These are phyloP conservation scores for Oryza longistaminata DNA, from an alignment of 176 grass and related monocot species.

Conservation along the genomic window DNA sequence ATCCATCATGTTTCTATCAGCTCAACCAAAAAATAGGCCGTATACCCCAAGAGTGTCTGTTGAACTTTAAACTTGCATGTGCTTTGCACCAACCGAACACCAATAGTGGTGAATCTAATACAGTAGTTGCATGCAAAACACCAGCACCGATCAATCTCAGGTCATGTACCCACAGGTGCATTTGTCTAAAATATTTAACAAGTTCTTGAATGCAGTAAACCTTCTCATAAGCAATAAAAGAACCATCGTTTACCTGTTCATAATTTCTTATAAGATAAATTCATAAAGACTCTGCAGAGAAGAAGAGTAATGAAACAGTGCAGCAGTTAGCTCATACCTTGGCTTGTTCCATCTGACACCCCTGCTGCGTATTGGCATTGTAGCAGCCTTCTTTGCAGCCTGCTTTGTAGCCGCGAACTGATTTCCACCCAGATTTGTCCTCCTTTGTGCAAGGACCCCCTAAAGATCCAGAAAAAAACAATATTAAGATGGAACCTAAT, in stretches of 20 bases:
- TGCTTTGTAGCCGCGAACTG: constrained; percentile 72
- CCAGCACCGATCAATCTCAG: constrained; percentile 33
- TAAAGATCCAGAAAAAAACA: constrained; percentile 41
- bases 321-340: constrained; percentile 56
- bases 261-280: constrained; percentile 25
- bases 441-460: constrained; percentile 78
- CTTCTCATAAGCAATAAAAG: constrained; percentile 51
- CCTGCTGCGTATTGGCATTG: constrained; percentile 54
- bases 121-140: constrained; percentile 39
- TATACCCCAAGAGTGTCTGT: constrained; percentile 27
- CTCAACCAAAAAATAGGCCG: constrained; percentile 39
- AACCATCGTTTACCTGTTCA: constrained; percentile 72
- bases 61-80: constrained; percentile 36
- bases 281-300: not conserved
- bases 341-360: constrained; percentile 59
- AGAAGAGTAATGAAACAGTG: not conserved
- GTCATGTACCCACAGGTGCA: constrained; percentile 35
- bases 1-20: constrained; percentile 14
- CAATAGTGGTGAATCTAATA: constrained; percentile 27
- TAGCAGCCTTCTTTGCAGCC: constrained; percentile 72
- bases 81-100: constrained; percentile 15
- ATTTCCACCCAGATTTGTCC: constrained; percentile 86
- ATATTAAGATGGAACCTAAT: constrained; percentile 21
- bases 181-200: constrained; percentile 40
- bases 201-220: constrained; percentile 51